Base-by-base conservation (phyloP, 2,329 filamentous ascomycete species). In the Xylaria sp. region DNA sequence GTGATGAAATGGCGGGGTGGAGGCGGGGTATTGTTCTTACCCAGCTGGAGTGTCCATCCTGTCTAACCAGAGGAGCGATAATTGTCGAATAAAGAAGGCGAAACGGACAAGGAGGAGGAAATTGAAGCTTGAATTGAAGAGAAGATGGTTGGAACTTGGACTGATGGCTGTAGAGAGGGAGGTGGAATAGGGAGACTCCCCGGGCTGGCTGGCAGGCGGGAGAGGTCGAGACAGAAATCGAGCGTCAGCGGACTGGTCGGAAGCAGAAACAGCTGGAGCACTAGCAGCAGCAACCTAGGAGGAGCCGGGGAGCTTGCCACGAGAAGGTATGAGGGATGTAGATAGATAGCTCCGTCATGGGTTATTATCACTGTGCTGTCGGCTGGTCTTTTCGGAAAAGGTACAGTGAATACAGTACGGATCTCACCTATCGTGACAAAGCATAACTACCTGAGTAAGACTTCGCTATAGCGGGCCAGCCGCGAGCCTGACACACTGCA, bases 11-110 rank as follows among this genome's bases (percentile, higher is more conserved):
- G 72, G 77, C 75, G 77, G 77, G 76, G 76, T 70, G 69, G 71
- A 72, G 72, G 76, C 75, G 75, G 77, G 74, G 74, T 73, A 71
- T 72, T 28, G 40, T 70, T 74, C 77, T 79, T 74, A 79, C 77
- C 74, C 74, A 72, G 74, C 74, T 66, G 76, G 71, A 56, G 73
- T 71, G 23, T 78, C 76, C 77, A 78, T 78, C 68, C 65, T 74
- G 73, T 72, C 68, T 62, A 58, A 56, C 65, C 65, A 67, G 65
- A 68, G 20, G 63, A 40, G 51, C 20, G 63, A 46, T 44, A 36
- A 57, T 59, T 51, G 44, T 63, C 44, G n/a, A 59, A 59, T 59
- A 13, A 65, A 51, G 57, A 66, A 69, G 63, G 61, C 31, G 69
- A 57, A 71, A 62, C 44, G 51, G 46, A 72, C 31, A 44, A 49